Evolutionary conservation across 345 rosid genomes (phyloP).

Genomic region (Crucihimalaya himalaica): DNA sequence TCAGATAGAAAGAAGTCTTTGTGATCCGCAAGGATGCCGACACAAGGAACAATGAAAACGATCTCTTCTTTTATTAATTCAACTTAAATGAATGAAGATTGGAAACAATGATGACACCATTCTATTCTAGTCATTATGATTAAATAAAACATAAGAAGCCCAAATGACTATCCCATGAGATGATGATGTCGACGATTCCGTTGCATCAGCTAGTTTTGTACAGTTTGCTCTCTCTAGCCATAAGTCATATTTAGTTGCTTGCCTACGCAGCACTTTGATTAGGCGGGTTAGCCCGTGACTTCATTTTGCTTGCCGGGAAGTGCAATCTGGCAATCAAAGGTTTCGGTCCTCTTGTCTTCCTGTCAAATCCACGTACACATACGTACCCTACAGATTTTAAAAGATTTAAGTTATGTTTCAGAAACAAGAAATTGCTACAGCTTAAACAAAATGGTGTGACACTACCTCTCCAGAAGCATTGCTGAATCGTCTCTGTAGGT

Average conservation of each 20-base stretch:
- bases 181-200: background rate
- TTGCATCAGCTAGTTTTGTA: constrained; percentile 1
- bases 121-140: background rate
- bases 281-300: constrained; percentile 22
- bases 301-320: constrained; percentile 73
- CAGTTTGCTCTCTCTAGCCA: background rate
- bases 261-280: background rate
- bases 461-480: constrained; percentile 95
- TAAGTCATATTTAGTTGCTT: background rate
- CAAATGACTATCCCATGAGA: background rate
- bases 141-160: background rate
- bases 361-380: constrained; percentile 90
- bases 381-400: constrained; percentile 65
- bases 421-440: background rate
- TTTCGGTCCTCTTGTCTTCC: constrained; percentile 61
- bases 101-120: background rate
- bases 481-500: constrained; percentile 75
- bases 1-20: background rate
- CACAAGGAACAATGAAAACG: background rate
- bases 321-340: constrained; percentile 87
- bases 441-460: constrained; percentile 5
- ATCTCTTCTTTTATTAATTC: background rate
- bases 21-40: too few relatives aligned
- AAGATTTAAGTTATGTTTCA: background rate
- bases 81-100: background rate